These are phyloP conservation scores for Fusarium sp. DNA, from an alignment of 2,329 filamentous ascomycete genomes.

Conservation along the genomic window DNA sequence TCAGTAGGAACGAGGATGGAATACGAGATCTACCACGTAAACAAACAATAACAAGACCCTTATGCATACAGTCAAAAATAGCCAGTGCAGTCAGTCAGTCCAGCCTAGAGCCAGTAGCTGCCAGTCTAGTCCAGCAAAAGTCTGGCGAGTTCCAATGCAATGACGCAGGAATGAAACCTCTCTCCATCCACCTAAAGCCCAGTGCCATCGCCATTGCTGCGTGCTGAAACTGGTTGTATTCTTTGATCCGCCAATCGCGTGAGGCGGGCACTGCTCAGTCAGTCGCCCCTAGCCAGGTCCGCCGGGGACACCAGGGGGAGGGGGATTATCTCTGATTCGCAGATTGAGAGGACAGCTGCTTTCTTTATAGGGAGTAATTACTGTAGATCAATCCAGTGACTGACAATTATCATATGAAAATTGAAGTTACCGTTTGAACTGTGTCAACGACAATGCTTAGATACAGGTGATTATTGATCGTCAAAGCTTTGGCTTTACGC, in stretches of 20 bases:
- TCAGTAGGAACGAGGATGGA: neutral
- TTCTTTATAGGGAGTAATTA: neutral
- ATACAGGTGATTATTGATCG: neutral
- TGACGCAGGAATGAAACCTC: constrained; percentile 44
- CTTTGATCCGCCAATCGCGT: constrained; percentile 30
- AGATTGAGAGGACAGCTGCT: neutral
- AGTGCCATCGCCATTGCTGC: constrained; percentile 21
- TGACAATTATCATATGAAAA: neutral
- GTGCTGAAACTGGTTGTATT: constrained; percentile 32
- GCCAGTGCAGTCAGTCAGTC: neutral
- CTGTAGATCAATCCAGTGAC: constrained; percentile 8
- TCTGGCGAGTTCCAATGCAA: constrained; percentile 30
- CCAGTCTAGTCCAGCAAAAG: constrained; percentile 1
- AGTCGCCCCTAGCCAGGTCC: constrained; percentile 27
- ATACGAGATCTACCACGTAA: constrained; percentile 21
- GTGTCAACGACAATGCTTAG: neutral
- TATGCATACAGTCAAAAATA: constrained; percentile 12
- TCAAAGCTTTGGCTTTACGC: neutral
- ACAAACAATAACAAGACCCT: constrained; percentile 22
- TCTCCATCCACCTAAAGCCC: constrained; percentile 29
- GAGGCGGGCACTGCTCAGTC: neutral
- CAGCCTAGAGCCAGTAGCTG: neutral
- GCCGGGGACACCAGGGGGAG: constrained; percentile 19
- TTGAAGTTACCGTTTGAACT: neutral
- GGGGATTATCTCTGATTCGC: constrained; percentile 16